Evolutionary conservation across 1,284 basidiomycete genomes (phyloP), one percentile per base, ranked within the genome.

Genomic region (Ceratobasidium sp.): DNA sequence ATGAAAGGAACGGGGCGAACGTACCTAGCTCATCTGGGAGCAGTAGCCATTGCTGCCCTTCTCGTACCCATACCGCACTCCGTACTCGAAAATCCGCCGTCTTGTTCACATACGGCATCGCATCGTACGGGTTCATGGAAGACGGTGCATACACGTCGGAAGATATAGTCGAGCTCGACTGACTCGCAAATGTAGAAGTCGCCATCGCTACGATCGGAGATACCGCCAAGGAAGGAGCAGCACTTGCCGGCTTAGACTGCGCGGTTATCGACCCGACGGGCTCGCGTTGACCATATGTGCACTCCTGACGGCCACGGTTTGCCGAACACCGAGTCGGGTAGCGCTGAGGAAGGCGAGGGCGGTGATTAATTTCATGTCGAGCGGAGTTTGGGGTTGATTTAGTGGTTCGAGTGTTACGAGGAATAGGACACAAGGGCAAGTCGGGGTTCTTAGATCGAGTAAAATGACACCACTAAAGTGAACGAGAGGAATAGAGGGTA

Each of bases 51-150:
- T 22, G 19, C 33, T 57, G 24, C 67, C 65, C 66, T 78, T 78
- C 44, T 60, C 19, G 56, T 74, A 78, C 41, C 77, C 77, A 57
- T 78, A 78, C 76, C 77, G 36, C 77, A 78, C 15, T 36, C 67
- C 66, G 77, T 62, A 36, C 72, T 73, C 53, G 73, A 69, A 41
- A 77, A 78, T 17, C 77, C 77, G 60, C 48, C 19, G 66, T 64
- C 75, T 76, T 77, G 48, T 47, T 60, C 36, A 51, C 11, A 66
- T 78, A 78, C 44, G 76, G 76, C 74, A 75, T 75, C 29, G 54
- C 75, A 29, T 77, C 69, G 64, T 74, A 74, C 27, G 73, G 64
- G 54, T 54, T 71, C n/a, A 50, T 53, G 15, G 65, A 59, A 7
- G 62, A 51, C 8, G 76, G 44, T 2, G 62, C 64, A 15, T 66